These are phyloP conservation scores for Monilinia laxa DNA, from an alignment of 2,329 filamentous ascomycete species.

Conservation along the genomic window DNA sequence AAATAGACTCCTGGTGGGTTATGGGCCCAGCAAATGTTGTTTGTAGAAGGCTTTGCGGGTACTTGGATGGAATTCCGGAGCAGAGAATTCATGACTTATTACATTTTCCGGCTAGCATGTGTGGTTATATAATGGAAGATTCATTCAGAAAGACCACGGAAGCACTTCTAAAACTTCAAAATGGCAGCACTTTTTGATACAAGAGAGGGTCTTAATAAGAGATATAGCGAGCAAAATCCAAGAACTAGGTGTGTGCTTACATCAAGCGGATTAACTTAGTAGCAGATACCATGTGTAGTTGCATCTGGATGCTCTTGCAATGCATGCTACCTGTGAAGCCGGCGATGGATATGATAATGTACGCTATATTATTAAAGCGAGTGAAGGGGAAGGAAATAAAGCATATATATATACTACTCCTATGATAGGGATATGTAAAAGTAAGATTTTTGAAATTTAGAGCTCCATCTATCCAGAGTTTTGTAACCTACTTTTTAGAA, in stretches of 20 bases:
- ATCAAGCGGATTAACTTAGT: no score
- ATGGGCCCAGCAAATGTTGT: conserved; percentile 5
- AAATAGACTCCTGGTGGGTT: conserved; percentile 23
- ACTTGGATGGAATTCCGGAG: conserved; percentile 3
- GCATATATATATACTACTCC: neutral
- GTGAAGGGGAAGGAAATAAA: neutral
- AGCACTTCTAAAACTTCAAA: neutral
- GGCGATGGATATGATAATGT: no score
- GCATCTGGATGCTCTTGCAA: no score
- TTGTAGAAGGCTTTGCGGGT: conserved; percentile 18
- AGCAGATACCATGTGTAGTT: no score
- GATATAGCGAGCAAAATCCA: no score
- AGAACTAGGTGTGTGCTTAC: no score
- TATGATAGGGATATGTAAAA: neutral
- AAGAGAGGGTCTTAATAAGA: no score
- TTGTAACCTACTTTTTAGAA: neutral
- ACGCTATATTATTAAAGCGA: no score
- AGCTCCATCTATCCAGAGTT: neutral
- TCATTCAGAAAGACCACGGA: neutral
- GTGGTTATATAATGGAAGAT: neutral
- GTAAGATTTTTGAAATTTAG: no score
- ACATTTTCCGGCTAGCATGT: neutral
- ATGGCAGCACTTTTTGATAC: neutral
- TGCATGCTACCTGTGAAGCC: no score
- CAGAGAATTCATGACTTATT: neutral